Base-by-base conservation (phyloP, 2,329 filamentous ascomycete species). In the Ambrosiella beaveri region DNA sequence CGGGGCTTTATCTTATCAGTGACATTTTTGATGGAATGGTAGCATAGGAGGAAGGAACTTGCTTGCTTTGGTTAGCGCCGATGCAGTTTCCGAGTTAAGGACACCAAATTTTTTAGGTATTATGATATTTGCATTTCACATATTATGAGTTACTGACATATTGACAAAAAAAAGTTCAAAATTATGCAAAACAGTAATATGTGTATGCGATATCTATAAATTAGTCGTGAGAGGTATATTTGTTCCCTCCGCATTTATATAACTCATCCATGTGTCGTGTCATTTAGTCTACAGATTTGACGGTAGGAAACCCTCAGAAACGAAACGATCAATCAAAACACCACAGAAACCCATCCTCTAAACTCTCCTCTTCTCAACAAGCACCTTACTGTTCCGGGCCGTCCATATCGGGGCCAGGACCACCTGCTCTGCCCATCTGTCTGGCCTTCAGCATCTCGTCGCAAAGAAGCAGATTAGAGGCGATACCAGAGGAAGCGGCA, bases 401-500 rank as follows among this genome's bases (percentile, higher is more conserved):
- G 64, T 84, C 81, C 77, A 82, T 82, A 61, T 79, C 80, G 3
- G 80, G 79, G 6, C 81, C 81, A 1, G 81, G 81, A 19, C 79
- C 79, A 44, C 72, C 76, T 70, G 75, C 71, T 67, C 81, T 75
- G 54, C 79, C 85, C 93, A 98, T 98, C 75, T 98, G 91, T 69
- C 93, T 80, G 62, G 93, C 93, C 78, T 98, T 98, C 66, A 98
- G 76, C 75, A 98, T 79, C 77, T 98, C 93, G 67, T 98, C 93
- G 67, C 93, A 98, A 54, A 98, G 79, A 63, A 98, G 75, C 63
- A 98, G 75, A 73, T 98, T 98, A 8, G 88, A 91, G 5, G 93
- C 91, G 67, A 98, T 98, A 62, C 93, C 88, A 35, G 91, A 86
- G 70, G 89, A 93, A 39, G 90, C 96, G 2, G 93, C 89, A 62